Evolutionary conservation across 768 basidiomycete species (phyloP).

Genomic region (Sarcodon aspratus): DNA sequence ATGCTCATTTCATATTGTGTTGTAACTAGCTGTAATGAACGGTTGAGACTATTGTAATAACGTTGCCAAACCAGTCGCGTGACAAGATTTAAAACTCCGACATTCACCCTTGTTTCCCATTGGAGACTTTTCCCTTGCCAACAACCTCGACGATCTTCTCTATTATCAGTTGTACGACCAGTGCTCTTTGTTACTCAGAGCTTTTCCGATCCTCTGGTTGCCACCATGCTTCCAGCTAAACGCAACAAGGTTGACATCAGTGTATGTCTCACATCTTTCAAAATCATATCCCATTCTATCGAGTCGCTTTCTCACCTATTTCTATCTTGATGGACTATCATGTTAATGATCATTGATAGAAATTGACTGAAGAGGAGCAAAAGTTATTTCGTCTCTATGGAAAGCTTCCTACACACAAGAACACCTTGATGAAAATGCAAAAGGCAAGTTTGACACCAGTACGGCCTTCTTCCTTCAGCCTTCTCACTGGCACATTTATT

Average conservation of each 20-base stretch:
- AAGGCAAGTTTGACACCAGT: constrained; percentile 45
- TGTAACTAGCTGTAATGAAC: no score
- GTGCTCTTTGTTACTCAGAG: not conserved
- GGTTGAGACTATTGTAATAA: no score
- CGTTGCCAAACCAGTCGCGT: no score
- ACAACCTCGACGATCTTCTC: no score
- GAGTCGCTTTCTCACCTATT: not conserved
- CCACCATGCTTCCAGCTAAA: constrained; percentile 58
- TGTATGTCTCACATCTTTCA: constrained; percentile 36
- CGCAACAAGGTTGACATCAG: constrained; percentile 94
- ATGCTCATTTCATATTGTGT: no score
- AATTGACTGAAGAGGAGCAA: constrained; percentile 81
- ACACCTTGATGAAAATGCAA: constrained; percentile 87
- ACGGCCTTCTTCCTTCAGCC: not conserved
- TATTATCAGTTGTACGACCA: not conserved
- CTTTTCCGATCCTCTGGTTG: not conserved
- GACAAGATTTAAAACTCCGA: no score
- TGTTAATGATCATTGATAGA: constrained; percentile 31
- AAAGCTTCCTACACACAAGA: constrained; percentile 90
- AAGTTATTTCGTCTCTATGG: constrained; percentile 93
- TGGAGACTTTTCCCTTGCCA: no score
- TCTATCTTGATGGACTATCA: not conserved
- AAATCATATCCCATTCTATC: not conserved
- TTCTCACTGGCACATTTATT: constrained; percentile 4
- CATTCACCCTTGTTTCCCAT: no score